Percentiles rank a stretch among this genome's conserved stretches.
Conservation (phyloP, 306 rosid species). For the Abrus precatorius region DNA sequence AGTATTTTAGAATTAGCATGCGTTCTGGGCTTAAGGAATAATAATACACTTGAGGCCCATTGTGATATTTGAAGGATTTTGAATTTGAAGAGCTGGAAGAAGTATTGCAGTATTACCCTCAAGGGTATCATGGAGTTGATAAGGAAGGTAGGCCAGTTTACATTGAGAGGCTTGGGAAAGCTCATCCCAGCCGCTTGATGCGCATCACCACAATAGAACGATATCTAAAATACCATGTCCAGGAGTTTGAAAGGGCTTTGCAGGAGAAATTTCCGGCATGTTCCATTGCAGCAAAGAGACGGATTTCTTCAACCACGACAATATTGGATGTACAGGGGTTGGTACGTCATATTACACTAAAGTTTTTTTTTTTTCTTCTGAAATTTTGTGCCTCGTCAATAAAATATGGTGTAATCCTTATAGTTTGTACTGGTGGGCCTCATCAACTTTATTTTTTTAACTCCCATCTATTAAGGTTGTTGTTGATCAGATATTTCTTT, state of each 20-base stretch:
- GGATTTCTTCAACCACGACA: slow-evolving; percentile 75
- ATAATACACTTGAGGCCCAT: slow-evolving; percentile 18
- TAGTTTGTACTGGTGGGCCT: neutral
- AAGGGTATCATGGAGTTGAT: slow-evolving; percentile 92
- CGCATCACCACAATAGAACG: slow-evolving; percentile 74
- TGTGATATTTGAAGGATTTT: slow-evolving; percentile 66
- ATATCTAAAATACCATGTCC: slow-evolving; percentile 83
- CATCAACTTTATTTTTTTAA: no score
- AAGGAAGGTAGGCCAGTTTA: slow-evolving; percentile 91
- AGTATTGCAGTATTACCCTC: slow-evolving; percentile 86
- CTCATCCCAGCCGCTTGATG: slow-evolving; percentile 81
- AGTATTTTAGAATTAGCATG: slow-evolving; percentile 20
- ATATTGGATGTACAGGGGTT: slow-evolving; percentile 87
- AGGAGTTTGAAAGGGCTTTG: slow-evolving; percentile 84
- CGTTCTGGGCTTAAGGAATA: slow-evolving; percentile 1
- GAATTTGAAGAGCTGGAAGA: slow-evolving; percentile 86
- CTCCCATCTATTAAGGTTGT: neutral
- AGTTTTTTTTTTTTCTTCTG: slow-evolving; percentile 5
- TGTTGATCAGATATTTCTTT: neutral
- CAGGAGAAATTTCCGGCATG: slow-evolving; percentile 87
- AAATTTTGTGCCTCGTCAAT: neutral
- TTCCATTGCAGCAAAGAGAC: slow-evolving; percentile 78
- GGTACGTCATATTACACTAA: slow-evolving; percentile 59
- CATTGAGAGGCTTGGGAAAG: slow-evolving; percentile 85
- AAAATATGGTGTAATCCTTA: neutral